Percentiles rank a stretch among this genome's conserved stretches.
These are phyloP conservation scores for Schizophyllum commune DNA, from an alignment of 1,284 basidiomycete species.

Conservation along the genomic window DNA sequence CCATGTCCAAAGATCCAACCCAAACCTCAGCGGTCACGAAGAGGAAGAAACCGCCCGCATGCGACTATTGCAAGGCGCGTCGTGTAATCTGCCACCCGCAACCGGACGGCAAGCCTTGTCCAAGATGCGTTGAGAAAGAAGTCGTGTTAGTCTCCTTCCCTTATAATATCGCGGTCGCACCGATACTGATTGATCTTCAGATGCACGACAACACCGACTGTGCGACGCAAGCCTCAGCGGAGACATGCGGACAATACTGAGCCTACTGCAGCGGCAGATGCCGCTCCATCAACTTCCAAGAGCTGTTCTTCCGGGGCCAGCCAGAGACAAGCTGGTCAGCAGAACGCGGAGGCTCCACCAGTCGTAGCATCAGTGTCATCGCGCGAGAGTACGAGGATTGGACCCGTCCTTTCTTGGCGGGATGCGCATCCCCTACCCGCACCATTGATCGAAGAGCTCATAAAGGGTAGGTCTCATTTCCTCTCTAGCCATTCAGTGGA, in stretches of 20 bases:
- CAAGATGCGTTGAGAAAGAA: constrained; percentile 1
- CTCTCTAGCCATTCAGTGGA: background rate
- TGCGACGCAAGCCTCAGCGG: background rate
- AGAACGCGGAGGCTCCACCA: background rate
- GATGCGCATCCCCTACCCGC: background rate
- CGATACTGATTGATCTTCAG: background rate
- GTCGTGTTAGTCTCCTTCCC: background rate
- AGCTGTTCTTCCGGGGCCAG: background rate
- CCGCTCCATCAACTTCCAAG: too few relatives aligned
- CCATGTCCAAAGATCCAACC: background rate
- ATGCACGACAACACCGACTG: background rate
- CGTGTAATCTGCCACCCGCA: constrained; percentile 1
- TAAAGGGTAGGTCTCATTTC: background rate
- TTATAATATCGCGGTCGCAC: background rate
- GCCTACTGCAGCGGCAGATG: too few relatives aligned
- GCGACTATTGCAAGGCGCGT: constrained; percentile 2
- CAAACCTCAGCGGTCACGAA: background rate
- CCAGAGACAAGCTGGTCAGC: background rate
- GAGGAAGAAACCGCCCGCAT: background rate
- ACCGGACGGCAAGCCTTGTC: constrained; percentile 1
- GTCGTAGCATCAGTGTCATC: too few relatives aligned
- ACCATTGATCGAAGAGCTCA: background rate
- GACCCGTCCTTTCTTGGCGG: too few relatives aligned
- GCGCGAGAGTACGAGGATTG: too few relatives aligned
- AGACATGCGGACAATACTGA: background rate